Conservation (phyloP, 179 eudicot species). For the Silene coronaria region DNA sequence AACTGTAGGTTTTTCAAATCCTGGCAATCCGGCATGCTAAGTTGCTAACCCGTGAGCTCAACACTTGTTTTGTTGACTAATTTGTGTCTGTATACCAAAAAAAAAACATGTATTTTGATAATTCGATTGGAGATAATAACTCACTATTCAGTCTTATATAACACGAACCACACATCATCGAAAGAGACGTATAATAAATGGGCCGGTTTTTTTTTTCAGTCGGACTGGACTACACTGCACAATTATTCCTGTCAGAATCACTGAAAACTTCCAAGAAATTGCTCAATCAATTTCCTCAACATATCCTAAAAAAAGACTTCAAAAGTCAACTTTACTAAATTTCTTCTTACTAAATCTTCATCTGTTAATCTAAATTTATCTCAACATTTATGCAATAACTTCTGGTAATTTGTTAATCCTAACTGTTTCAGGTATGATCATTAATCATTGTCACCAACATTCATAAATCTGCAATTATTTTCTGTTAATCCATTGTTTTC, state of each 20-base stretch:
- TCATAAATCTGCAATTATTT: background rate
- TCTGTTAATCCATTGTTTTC: background rate
- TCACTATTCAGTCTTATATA: too few relatives aligned
- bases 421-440: background rate
- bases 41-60: too few relatives aligned
- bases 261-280: background rate
- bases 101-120: too few relatives aligned
- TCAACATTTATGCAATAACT: background rate
- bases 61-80: too few relatives aligned
- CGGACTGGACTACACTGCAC: background rate
- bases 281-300: background rate
- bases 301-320: background rate
- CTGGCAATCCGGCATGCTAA: too few relatives aligned
- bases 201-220: background rate
- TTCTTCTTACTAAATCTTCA: too few relatives aligned
- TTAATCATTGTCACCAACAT: background rate
- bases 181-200: too few relatives aligned
- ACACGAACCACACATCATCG: too few relatives aligned
- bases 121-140: too few relatives aligned
- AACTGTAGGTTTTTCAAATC: too few relatives aligned
- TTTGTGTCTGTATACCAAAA: too few relatives aligned
- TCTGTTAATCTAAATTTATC: background rate
- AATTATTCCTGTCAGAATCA: background rate
- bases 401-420: background rate
- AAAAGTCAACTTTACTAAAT: constrained; percentile 7